phyloP scores from a whole-genome alignment of 2,329 filamentous ascomycete genomes.

The Pseudopithomyces maydicus region DNA sequence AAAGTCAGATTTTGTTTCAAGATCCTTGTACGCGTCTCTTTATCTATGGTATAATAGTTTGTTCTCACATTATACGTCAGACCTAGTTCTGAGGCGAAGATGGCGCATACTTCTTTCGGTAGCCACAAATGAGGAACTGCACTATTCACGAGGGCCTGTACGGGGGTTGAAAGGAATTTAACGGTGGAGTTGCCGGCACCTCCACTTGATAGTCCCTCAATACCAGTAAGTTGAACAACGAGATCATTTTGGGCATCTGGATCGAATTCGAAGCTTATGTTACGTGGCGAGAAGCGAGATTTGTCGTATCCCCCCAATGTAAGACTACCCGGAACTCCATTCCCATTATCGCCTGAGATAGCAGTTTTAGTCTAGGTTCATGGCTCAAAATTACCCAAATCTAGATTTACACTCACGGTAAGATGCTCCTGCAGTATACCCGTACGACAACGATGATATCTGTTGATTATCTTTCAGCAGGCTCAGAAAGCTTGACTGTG shows the following conservation, averaged over 20 bases:
- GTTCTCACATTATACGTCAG: neutral
- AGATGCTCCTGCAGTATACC: conserved; percentile 75
- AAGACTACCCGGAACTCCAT: conserved; percentile 48
- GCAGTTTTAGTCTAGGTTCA: neutral
- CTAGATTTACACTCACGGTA: conserved; percentile 59
- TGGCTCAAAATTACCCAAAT: neutral
- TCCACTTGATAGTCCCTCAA: conserved; percentile 39
- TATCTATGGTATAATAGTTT: conserved; percentile 48
- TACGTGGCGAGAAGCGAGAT: conserved; percentile 65
- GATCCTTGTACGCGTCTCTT: conserved; percentile 64
- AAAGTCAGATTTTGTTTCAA: conserved; percentile 47
- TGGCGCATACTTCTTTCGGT: neutral
- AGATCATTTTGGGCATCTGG: conserved; percentile 58
- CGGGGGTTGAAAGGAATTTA: neutral
- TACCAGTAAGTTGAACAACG: conserved; percentile 59
- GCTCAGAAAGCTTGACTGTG: conserved; percentile 58
- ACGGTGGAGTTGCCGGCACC: too few relatives aligned
- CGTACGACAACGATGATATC: conserved; percentile 75
- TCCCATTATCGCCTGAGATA: neutral
- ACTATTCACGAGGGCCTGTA: neutral
- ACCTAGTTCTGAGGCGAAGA: neutral
- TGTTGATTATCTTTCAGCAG: conserved; percentile 58
- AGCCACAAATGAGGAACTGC: neutral
- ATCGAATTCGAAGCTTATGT: conserved; percentile 59
- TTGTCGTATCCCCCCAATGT: conserved; percentile 74